These are phyloP conservation scores for Gastrolobium bilobum DNA, from an alignment of 306 rosid genomes.

Conservation along the genomic window DNA sequence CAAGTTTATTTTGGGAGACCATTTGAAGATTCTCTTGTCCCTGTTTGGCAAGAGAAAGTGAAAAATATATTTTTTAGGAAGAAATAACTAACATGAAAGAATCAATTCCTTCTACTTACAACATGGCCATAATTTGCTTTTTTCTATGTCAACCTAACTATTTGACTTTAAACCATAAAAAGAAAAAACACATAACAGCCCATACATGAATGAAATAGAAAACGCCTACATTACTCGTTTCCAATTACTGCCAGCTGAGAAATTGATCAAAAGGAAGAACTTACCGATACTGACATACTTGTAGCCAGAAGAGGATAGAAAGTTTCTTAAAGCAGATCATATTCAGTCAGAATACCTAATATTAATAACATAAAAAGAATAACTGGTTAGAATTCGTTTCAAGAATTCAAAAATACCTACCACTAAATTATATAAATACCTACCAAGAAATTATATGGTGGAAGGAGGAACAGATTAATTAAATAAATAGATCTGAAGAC, in stretches of 20 bases:
- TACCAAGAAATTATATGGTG: background rate
- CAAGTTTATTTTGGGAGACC: conserved; percentile 11
- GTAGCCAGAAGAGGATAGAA: conserved; percentile 4
- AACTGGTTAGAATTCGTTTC: background rate
- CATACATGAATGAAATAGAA: background rate
- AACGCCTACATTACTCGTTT: background rate
- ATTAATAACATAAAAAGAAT: background rate
- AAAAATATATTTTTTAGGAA: background rate
- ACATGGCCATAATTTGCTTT: background rate
- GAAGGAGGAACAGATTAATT: conserved; percentile 3
- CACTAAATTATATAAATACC: background rate
- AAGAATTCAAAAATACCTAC: background rate
- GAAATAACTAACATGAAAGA: background rate
- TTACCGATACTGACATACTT: background rate
- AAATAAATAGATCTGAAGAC: background rate
- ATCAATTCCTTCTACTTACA: background rate
- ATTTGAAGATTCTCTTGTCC: background rate
- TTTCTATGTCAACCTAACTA: background rate
- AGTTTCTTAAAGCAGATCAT: conserved; percentile 1
- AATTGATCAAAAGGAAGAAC: background rate
- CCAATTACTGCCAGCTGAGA: background rate
- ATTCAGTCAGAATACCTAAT: background rate
- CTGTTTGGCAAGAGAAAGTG: background rate
- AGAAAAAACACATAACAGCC: background rate
- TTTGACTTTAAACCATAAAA: background rate